Conservation (phyloP, 202 grass and related monocot genomes). For the Hordeum pubiflorum region DNA sequence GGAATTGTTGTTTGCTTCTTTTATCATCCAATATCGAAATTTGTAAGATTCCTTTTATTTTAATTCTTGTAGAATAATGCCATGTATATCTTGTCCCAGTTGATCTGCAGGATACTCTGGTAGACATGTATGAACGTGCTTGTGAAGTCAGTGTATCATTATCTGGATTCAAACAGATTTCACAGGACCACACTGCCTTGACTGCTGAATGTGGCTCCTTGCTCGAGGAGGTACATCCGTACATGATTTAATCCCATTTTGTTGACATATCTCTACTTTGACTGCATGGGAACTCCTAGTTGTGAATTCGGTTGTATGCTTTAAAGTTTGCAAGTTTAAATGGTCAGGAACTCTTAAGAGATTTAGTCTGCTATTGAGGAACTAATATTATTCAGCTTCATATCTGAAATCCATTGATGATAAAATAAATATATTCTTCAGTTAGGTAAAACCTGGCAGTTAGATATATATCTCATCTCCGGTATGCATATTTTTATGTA, state of each 20-base stretch:
- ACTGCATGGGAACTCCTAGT: neutral
- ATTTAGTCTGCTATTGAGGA: constrained; percentile 6
- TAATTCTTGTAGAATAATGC: constrained; percentile 23
- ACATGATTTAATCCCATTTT: constrained; percentile 9
- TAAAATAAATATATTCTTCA: neutral
- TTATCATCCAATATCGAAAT: constrained; percentile 14
- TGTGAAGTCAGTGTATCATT: constrained; percentile 58
- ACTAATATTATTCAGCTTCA: constrained; percentile 20
- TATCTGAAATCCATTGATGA: neutral
- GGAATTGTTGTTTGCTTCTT: constrained; percentile 1
- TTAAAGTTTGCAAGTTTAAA: constrained; percentile 25
- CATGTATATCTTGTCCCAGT: constrained; percentile 44
- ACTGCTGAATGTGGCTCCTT: constrained; percentile 94
- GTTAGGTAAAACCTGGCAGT: constrained; percentile 10
- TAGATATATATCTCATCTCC: constrained; percentile 17
- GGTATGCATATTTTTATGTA: constrained; percentile 10
- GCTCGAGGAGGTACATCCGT: constrained; percentile 76
- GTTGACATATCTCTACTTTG: neutral
- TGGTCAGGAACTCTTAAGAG: neutral
- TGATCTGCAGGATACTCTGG: constrained; percentile 75
- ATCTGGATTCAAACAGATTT: constrained; percentile 77
- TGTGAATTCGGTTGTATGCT: constrained; percentile 19
- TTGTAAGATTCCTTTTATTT: neutral
- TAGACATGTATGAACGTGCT: constrained; percentile 48
- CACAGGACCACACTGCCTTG: constrained; percentile 78